Percentiles rank a stretch among this genome's conserved stretches.
Conservation (phyloP, 805 yeast genomes). For the Myxozyma mucilagina region DNA sequence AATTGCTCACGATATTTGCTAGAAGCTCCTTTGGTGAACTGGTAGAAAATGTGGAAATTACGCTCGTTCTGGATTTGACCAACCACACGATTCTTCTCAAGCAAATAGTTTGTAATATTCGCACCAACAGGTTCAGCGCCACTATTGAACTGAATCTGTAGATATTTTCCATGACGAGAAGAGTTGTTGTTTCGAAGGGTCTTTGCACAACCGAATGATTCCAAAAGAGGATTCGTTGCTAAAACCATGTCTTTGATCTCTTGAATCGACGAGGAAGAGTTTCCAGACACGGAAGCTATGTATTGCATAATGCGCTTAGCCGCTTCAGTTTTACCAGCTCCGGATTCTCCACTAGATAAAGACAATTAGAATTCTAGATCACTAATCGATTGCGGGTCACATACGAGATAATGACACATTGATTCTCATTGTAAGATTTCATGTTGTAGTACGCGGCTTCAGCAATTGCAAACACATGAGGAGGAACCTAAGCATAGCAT, state of each 20-base stretch:
- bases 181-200: constrained; percentile 86
- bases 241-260: constrained; percentile 95
- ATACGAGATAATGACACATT: constrained; percentile 80
- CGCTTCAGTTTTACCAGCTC: constrained; percentile 98
- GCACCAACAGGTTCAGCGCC: constrained; percentile 91
- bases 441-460: constrained; percentile 94
- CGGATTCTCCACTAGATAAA: constrained; percentile 83
- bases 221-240: constrained; percentile 92
- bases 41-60: constrained; percentile 96
- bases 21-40: constrained; percentile 87
- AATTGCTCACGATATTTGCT: constrained; percentile 76
- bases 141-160: constrained; percentile 83
- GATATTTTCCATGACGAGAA: constrained; percentile 89
- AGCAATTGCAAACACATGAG: constrained; percentile 97
- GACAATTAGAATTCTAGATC: too few relatives aligned
- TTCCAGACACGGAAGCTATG: constrained; percentile 78
- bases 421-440: constrained; percentile 91
- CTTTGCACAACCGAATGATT: constrained; percentile 92
- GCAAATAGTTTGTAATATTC: constrained; percentile 87
- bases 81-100: constrained; percentile 97
- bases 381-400: background rate
- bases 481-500: constrained; percentile 53
- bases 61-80: constrained; percentile 89
- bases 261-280: constrained; percentile 64
- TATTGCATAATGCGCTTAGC: constrained; percentile 94